Evolutionary conservation across 352 stramenopile species (phyloP), one percentile per base, ranked within the genome.

Genomic region (Phytophthora boehmeriae): DNA sequence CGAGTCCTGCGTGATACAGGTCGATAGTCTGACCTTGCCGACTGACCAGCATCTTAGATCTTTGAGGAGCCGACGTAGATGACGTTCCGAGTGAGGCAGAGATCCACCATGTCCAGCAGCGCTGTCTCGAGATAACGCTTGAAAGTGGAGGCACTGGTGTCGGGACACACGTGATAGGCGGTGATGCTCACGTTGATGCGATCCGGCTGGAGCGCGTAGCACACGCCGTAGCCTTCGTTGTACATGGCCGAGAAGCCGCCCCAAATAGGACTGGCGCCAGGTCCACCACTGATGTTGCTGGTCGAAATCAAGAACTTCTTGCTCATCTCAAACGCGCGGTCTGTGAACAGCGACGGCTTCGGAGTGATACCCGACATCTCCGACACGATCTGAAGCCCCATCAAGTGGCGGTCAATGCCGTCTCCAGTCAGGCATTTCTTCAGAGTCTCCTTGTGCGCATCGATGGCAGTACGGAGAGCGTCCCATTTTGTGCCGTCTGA

Each of bases 301-400:
- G 96, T 99, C 43, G 89, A 98, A 16, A 99, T 80, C 39, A 97
- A 76, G 87, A 88, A 99, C 68, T 95, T 97, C 71, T 98, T 98
- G 61, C 92, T 96, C 35, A 95, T 55, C 49, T 93, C 78, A 67
- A 97, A 99, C 0, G 96, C 81, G 59, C 88, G 91, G 81, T 99
- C 91, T 36, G 83, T 93, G 68, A 98, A 98, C 1, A 99, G 70
- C 54, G 85, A 88, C 39, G 96, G 96, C 47, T 85, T 84, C 6
- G 92, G 81, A 20, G 78, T 80, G 68, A 96, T 92, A 41, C 92
- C 88, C 54, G 91, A 97, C 65, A 97, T 95, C 52, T 97, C 82
- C 10, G 97, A 83, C 30, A 98, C 86, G 60, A 98, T 97, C 64
- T 96, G 88, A 11, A 99, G 77, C 13, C 96, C 97, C 79, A 99